Base-by-base conservation (phyloP, 2,329 filamentous ascomycete genomes). In the Gnomoniopsis smithogilvyi region DNA sequence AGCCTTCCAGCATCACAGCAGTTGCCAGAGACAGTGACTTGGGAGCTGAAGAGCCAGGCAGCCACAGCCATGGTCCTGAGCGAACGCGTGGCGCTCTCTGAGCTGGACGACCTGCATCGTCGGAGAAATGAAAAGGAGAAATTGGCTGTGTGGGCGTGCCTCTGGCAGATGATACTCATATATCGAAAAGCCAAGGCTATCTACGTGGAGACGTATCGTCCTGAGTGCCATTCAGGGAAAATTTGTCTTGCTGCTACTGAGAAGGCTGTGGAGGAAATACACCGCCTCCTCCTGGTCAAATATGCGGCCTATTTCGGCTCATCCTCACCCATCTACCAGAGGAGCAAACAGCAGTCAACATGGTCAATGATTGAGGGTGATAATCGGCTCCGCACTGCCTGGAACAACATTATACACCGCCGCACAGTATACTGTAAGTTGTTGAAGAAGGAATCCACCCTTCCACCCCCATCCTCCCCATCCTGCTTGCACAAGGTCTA, bases 291-390 rank as follows among this genome's bases (percentile, higher is more conserved):
- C 17, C 64, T 68, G 19, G 66, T 71, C 14, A 69, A 70, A 62
- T 71, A 67, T 52, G 68, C 69, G 38, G 64, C 66, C 49, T 64
- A 66, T 49, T 70, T 70, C 56, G 59, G 65, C 33, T 67, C 68
- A 51, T 65, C 67, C 52, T 68, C 67, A 54, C 66, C 65, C 38
- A 30, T 49, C 19, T 62, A 26, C 30, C 59, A 47, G 3, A 50
- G 36, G 43, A 24, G 33, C 51, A 65, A 55, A 21, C 54, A 47
- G 47, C 64, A 50, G n/a, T 36, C 48, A 60, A 67, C 24, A 59
- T 62, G 22, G 58, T 59, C 63, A 64, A 51, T 60, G 54, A 47
- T 65, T 30, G 47, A 21, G 36, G 59, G 56, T 3, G 46, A 62
- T 24, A 30, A 26, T 7, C 45, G 17, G 11, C 54, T 62, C 15